Percentiles rank a stretch among this genome's conserved stretches.
Conservation (phyloP, 2,329 filamentous ascomycete species). For the Ophiocordyceps camponoti-saundersi region DNA sequence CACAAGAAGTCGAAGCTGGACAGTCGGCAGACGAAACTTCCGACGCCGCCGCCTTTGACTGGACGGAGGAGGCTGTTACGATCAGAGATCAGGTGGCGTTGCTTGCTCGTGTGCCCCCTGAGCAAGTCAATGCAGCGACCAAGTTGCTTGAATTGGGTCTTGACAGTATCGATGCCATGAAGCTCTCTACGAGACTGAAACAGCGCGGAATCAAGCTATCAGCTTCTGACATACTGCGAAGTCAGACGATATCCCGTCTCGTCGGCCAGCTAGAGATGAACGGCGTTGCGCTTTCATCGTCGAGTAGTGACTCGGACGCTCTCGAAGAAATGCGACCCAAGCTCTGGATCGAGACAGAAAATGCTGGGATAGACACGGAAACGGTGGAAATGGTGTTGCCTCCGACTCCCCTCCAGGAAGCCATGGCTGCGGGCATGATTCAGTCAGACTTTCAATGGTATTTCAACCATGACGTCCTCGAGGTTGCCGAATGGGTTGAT, state of each 20-base stretch:
- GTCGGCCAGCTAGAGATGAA: constrained; percentile 3
- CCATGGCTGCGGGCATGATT: constrained; percentile 70
- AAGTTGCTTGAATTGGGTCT: constrained; percentile 70
- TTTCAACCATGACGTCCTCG: constrained; percentile 69
- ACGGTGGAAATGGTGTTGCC: constrained; percentile 47
- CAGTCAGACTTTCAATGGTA: constrained; percentile 59
- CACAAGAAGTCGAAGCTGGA: neutral
- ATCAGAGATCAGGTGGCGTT: constrained; percentile 46
- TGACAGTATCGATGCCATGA: constrained; percentile 86
- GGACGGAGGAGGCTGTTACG: constrained; percentile 33
- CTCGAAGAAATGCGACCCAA: constrained; percentile 10
- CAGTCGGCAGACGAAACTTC: neutral
- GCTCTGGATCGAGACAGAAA: constrained; percentile 20
- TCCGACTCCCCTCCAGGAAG: constrained; percentile 70
- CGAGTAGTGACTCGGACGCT: neutral
- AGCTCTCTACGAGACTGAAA: constrained; percentile 56
- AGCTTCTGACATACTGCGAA: constrained; percentile 63
- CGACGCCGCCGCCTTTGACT: constrained; percentile 28
- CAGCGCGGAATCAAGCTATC: constrained; percentile 40
- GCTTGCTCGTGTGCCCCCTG: constrained; percentile 35
- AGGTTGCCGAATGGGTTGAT: constrained; percentile 38
- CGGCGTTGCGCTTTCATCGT: neutral
- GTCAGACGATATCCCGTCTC: constrained; percentile 50
- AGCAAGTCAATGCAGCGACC: constrained; percentile 36
- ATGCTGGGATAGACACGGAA: constrained; percentile 15